phyloP scores from a whole-genome alignment of 2,329 filamentous ascomycete genomes.

The Calonectria hongkongensis region DNA sequence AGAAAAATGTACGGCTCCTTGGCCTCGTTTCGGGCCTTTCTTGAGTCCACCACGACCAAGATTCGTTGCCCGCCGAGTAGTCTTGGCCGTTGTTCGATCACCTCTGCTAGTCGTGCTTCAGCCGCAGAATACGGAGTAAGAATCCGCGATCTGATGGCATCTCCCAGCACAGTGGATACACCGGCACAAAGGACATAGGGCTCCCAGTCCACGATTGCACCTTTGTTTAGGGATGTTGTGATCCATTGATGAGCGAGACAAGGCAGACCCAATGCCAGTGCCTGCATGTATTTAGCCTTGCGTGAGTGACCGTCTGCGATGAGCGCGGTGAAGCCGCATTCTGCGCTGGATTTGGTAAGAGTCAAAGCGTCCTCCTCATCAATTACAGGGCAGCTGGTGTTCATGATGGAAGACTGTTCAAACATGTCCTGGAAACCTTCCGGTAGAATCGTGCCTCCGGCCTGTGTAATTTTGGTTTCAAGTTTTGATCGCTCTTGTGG shows the following conservation, averaged over 20 bases:
- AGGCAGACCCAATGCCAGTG: conserved; percentile 90
- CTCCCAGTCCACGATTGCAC: conserved; percentile 81
- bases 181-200: conserved; percentile 92
- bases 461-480: conserved; percentile 77
- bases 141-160: conserved; percentile 84
- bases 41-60: conserved; percentile 78
- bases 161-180: conserved; percentile 83
- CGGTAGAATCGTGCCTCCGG: conserved; percentile 83
- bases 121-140: conserved; percentile 77
- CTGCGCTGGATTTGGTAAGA: conserved; percentile 71
- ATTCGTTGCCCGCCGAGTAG: conserved; percentile 80
- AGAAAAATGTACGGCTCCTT: conserved; percentile 87
- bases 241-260: conserved; percentile 91
- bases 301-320: conserved; percentile 91
- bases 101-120: conserved; percentile 73
- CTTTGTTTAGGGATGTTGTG: conserved; percentile 79
- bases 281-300: conserved; percentile 95
- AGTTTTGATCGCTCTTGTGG: conserved; percentile 67
- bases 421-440: conserved; percentile 91
- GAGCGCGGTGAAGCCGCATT: conserved; percentile 86
- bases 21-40: conserved; percentile 76
- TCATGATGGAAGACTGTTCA: conserved; percentile 65
- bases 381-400: conserved; percentile 55
- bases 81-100: conserved; percentile 76
- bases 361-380: conserved; percentile 64